Conservation (phyloP, 192 early-diverging fungal species). For the Backusella morwellensis region DNA sequence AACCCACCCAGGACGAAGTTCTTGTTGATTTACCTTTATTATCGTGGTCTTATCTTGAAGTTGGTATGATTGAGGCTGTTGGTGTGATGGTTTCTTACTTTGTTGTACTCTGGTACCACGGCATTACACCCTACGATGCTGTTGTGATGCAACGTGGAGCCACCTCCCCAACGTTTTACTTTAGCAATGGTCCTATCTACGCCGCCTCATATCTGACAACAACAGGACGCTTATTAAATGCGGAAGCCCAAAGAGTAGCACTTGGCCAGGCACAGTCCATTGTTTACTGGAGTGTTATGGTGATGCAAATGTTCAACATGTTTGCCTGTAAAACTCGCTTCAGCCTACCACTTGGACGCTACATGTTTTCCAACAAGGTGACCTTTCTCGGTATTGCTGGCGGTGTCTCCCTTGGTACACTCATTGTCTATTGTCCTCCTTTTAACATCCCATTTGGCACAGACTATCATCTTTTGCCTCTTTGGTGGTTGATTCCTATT, state of each 20-base stretch:
- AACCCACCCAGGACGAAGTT: slow-evolving; percentile 75
- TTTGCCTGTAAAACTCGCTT: slow-evolving; percentile 85
- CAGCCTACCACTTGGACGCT: slow-evolving; percentile 69
- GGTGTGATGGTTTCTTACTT: slow-evolving; percentile 77
- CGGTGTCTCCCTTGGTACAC: slow-evolving; percentile 63
- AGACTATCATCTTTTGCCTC: slow-evolving; percentile 51
- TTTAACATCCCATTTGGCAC: slow-evolving; percentile 78
- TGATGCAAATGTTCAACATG: slow-evolving; percentile 92
- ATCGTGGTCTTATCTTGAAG: slow-evolving; percentile 85
- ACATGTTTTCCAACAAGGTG: slow-evolving; percentile 78
- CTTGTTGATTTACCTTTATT: slow-evolving; percentile 83
- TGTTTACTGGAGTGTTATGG: slow-evolving; percentile 77
- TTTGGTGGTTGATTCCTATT: slow-evolving; percentile 84
- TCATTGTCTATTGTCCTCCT: slow-evolving; percentile 85
- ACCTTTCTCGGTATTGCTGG: slow-evolving; percentile 70
- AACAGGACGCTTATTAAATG: slow-evolving; percentile 39
- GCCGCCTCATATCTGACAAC: slow-evolving; percentile 36
- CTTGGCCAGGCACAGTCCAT: slow-evolving; percentile 78
- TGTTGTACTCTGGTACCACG: slow-evolving; percentile 66
- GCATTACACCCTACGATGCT: slow-evolving; percentile 62
- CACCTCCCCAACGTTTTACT: slow-evolving; percentile 39
- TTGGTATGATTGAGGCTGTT: slow-evolving; percentile 76
- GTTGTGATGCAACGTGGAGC: slow-evolving; percentile 53
- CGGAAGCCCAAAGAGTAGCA: slow-evolving; percentile 60
- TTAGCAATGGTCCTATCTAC: slow-evolving; percentile 44